A percentile compares a stretch with the other conserved stretches of the same genome.
phyloP scores from a whole-genome alignment of 75 land plant species.

The Picea glauca region DNA sequence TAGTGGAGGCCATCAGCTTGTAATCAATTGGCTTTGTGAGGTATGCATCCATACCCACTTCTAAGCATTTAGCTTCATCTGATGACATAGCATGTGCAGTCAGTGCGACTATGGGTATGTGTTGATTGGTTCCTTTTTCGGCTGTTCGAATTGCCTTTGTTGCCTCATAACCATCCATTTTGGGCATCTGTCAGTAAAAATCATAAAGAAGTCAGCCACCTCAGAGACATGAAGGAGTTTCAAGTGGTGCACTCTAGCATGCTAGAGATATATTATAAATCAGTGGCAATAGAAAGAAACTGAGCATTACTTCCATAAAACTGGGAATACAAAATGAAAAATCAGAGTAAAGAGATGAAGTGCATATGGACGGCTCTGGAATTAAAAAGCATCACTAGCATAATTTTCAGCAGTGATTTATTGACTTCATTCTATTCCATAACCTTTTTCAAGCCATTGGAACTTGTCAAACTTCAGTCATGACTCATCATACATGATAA shows the following conservation, averaged over 20 bases:
- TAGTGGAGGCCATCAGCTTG: conserved; percentile 75
- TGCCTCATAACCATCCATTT: conserved; percentile 90
- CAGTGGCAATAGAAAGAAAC: background rate
- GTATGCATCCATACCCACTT: conserved; percentile 91
- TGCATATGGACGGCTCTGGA: background rate
- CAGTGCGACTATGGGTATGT: conserved; percentile 80
- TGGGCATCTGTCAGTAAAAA: conserved; percentile 64
- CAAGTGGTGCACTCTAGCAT: background rate
- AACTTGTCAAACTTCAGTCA: background rate
- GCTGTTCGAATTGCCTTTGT: conserved; percentile 61
- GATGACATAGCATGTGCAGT: conserved; percentile 92
- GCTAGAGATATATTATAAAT: background rate
- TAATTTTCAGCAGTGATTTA: background rate
- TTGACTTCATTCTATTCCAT: background rate
- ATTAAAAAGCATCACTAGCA: background rate
- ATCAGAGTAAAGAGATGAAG: background rate
- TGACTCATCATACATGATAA: no score
- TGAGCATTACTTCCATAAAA: background rate
- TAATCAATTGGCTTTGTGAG: conserved; percentile 84
- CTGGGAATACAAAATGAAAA: background rate
- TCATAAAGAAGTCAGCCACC: background rate
- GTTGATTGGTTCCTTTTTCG: conserved; percentile 49
- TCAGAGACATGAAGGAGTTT: background rate
- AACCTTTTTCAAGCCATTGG: background rate
- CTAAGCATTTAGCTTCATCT: conserved; percentile 83